Conservation (phyloP, 768 basidiomycete species). For the Lanmaoa pseudosensibilis region DNA sequence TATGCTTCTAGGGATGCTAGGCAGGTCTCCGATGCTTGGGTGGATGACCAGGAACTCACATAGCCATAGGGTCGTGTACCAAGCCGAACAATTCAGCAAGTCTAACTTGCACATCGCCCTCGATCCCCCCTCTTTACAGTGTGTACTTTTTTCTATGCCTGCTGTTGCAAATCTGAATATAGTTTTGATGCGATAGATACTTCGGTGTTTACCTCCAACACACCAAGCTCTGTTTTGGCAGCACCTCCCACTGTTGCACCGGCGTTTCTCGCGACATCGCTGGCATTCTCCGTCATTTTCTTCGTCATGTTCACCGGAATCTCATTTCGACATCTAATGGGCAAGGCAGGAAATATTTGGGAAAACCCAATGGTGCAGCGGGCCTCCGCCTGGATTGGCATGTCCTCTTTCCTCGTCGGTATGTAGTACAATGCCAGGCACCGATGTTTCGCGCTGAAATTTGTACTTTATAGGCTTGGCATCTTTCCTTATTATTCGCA, state of each 20-base stretch:
- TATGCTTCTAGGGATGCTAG: constrained; percentile 64
- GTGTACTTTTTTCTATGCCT: constrained; percentile 18
- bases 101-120: constrained; percentile 56
- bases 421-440: constrained; percentile 7
- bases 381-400: constrained; percentile 69
- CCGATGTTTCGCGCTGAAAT: not conserved
- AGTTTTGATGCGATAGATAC: constrained; percentile 45
- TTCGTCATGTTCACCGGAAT: constrained; percentile 65
- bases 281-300: constrained; percentile 59
- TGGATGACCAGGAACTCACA: constrained; percentile 1
- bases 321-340: constrained; percentile 66
- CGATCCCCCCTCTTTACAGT: constrained; percentile 65
- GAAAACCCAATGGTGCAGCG: constrained; percentile 60
- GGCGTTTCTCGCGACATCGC: constrained; percentile 59
- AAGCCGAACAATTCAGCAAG: constrained; percentile 46
- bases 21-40: constrained; percentile 36
- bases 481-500: constrained; percentile 68
- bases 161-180: not conserved
- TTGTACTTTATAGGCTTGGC: constrained; percentile 50
- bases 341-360: constrained; percentile 47
- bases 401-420: constrained; percentile 77
- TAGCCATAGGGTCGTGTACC: constrained; percentile 62
- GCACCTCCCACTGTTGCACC: constrained; percentile 63
- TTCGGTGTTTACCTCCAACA: constrained; percentile 56
- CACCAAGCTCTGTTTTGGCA: constrained; percentile 55